These are phyloP conservation scores for Ambrosiella beaveri DNA, from an alignment of 2,329 filamentous ascomycete species.

Conservation along the genomic window DNA sequence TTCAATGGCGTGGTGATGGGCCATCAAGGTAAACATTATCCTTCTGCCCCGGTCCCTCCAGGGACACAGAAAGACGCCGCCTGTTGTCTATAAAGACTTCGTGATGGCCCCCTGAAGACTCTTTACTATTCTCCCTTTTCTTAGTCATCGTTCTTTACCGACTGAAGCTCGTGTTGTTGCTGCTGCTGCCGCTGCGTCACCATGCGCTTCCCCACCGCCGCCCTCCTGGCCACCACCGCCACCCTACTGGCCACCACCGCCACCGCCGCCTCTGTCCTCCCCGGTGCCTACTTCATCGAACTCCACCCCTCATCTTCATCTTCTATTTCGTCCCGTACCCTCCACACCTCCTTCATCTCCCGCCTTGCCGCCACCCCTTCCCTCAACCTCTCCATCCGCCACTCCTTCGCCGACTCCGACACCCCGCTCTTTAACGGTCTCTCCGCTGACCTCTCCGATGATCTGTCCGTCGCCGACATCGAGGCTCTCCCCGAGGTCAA, in stretches of 20 bases:
- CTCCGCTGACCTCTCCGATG: background rate
- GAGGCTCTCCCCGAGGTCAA: conserved; percentile 3
- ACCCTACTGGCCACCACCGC: background rate
- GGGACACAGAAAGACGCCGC: too few species aligned
- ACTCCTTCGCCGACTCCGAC: background rate
- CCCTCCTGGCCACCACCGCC: background rate
- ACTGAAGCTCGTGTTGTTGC: too few species aligned
- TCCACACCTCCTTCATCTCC: background rate
- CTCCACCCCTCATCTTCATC: background rate
- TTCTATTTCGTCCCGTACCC: background rate
- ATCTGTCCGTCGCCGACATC: background rate
- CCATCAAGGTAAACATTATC: too few species aligned
- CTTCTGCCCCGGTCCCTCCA: too few species aligned
- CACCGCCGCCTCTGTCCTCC: background rate
- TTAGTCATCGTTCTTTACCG: too few species aligned
- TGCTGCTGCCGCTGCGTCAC: background rate
- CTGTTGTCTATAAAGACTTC: too few species aligned
- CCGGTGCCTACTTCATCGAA: conserved; percentile 6
- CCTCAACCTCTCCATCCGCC: background rate
- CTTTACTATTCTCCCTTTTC: too few species aligned
- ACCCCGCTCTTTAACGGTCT: conserved; percentile 3
- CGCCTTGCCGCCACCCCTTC: background rate
- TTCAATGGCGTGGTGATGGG: too few species aligned
- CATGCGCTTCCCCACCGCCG: background rate
- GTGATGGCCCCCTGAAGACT: too few species aligned